A percentile compares a stretch with the other conserved stretches of the same genome.
Evolutionary conservation across 495 filamentous ascomycete species (phyloP).

Genomic region (Podospora appendiculata): DNA sequence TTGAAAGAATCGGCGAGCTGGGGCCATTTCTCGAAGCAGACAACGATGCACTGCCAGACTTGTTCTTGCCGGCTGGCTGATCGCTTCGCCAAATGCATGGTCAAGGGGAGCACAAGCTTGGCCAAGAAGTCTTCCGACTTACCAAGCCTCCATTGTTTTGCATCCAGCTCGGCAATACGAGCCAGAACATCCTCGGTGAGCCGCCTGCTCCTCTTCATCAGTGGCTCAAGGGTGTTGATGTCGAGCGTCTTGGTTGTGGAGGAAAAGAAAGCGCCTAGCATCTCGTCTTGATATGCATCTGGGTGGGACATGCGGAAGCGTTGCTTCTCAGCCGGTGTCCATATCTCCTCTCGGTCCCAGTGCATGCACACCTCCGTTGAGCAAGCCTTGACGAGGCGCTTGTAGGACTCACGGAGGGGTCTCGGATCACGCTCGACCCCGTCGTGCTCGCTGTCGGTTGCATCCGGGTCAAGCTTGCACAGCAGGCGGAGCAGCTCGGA

Average conservation of each 20-base stretch:
- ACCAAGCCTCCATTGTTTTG: too few relatives aligned
- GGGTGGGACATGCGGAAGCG: background rate
- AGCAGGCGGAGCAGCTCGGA: conserved; percentile 8
- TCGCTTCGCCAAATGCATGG: background rate
- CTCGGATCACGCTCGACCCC: conserved; percentile 2
- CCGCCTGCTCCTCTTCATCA: background rate
- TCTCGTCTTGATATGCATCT: background rate
- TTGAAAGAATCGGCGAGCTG: background rate
- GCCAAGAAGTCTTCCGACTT: conserved; percentile 5
- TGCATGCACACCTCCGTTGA: conserved; percentile 2
- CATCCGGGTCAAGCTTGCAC: background rate
- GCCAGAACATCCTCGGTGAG: background rate
- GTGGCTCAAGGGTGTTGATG: background rate
- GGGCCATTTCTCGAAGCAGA: conserved; percentile 3
- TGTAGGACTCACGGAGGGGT: conserved; percentile 10
- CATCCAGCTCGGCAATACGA: background rate
- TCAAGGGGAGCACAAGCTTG: conserved; percentile 2
- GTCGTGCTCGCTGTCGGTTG: background rate
- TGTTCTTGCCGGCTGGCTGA: background rate
- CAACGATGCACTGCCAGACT: conserved; percentile 1
- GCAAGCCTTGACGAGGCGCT: conserved; percentile 12
- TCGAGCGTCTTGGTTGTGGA: background rate
- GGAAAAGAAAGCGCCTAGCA: background rate
- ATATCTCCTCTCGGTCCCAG: background rate
- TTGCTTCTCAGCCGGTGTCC: background rate